These are phyloP conservation scores for Trichoderma afroharzianum DNA, from an alignment of 2,329 filamentous ascomycete species.

Conservation along the genomic window DNA sequence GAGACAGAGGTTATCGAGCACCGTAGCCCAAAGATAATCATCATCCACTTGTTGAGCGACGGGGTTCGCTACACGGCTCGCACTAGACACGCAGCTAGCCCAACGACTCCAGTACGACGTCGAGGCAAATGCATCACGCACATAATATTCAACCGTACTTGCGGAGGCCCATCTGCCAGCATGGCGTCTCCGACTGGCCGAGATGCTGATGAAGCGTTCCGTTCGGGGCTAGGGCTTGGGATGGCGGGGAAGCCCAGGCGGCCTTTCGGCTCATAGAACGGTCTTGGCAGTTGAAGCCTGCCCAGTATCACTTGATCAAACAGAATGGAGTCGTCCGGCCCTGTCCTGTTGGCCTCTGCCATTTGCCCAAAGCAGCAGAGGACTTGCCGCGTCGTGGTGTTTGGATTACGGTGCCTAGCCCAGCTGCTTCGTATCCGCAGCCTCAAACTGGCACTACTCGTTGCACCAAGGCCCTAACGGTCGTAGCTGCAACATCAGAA, in stretches of 20 bases:
- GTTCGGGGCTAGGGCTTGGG: conserved; percentile 5
- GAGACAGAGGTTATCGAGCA: not conserved
- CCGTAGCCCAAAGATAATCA: not conserved
- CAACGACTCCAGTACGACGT: not conserved
- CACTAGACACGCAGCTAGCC: not conserved
- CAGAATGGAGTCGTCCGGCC: conserved; percentile 3
- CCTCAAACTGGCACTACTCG: not conserved
- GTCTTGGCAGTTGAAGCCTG: conserved; percentile 10
- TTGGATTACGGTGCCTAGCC: conserved; percentile 5
- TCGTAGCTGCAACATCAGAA: not conserved
- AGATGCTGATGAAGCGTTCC: conserved; percentile 3
- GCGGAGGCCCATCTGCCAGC: not conserved
- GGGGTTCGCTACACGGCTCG: not conserved
- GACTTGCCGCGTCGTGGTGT: not conserved
- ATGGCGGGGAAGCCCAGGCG: conserved; percentile 14
- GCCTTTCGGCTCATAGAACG: conserved; percentile 11
- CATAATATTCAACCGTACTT: conserved; percentile 1
- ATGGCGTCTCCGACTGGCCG: conserved; percentile 8
- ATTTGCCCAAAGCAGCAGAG: not conserved
- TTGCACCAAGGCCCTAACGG: not conserved
- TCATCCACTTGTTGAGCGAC: not conserved
- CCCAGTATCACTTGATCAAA: conserved; percentile 14
- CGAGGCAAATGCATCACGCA: conserved; percentile 10
- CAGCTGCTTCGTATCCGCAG: conserved; percentile 11
- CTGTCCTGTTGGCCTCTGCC: not conserved